These are phyloP conservation scores for Lodderomyces parapsilosis DNA, from an alignment of 1,139 yeast species.

Conservation along the genomic window DNA sequence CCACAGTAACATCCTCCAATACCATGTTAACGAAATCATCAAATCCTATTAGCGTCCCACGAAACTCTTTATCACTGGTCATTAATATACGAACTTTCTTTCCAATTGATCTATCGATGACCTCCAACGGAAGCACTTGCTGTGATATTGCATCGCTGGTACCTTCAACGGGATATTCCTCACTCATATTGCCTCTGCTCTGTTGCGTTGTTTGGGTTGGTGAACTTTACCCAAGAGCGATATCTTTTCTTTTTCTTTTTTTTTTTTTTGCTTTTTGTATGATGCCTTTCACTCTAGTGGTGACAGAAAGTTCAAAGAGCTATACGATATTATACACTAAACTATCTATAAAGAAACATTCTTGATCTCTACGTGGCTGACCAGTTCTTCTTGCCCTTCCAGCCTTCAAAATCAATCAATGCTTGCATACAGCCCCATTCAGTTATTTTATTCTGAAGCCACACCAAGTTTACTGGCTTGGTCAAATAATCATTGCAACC, in stretches of 20 bases:
- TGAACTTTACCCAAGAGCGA: neutral
- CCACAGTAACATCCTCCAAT: conserved; percentile 63
- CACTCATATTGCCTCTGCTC: conserved; percentile 11
- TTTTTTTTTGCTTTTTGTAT: neutral
- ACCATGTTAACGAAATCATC: conserved; percentile 96
- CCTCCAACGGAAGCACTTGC: conserved; percentile 69
- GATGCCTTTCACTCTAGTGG: too few species aligned
- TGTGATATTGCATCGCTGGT: conserved; percentile 14
- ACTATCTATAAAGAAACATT: neutral
- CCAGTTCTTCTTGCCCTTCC: conserved; percentile 50
- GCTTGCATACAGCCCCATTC: conserved; percentile 99
- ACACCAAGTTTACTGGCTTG: conserved; percentile 92
- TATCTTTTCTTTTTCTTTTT: conserved; percentile 4
- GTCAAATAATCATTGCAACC: conserved; percentile 97
- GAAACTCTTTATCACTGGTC: conserved; percentile 73
- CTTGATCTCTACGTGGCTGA: neutral
- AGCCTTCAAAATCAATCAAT: conserved; percentile 90
- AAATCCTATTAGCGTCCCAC: conserved; percentile 85
- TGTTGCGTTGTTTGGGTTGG: neutral
- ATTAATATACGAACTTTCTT: conserved; percentile 75
- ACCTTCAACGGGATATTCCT: conserved; percentile 10
- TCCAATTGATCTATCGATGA: conserved; percentile 86
- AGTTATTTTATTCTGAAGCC: conserved; percentile 91
- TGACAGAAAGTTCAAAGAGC: too few species aligned
- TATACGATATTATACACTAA: too few species aligned